phyloP scores from a whole-genome alignment of 2,329 filamentous ascomycete genomes.

The Stemphylium beticola region DNA sequence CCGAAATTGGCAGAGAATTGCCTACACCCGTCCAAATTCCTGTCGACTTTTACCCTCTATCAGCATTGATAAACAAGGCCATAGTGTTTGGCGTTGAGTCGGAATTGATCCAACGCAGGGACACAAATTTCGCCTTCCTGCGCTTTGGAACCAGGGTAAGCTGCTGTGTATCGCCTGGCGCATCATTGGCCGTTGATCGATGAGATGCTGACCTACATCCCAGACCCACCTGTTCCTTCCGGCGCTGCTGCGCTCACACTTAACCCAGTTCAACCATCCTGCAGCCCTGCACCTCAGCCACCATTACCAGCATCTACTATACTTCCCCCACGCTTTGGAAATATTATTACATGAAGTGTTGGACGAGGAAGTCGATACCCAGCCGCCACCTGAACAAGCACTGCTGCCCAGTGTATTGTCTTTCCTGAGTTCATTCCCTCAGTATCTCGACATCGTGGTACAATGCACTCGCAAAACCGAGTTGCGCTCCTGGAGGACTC shows the following conservation, averaged over 20 bases:
- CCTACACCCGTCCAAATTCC: slow-evolving; percentile 77
- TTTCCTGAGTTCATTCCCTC: slow-evolving; percentile 64
- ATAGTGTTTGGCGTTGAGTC: slow-evolving; percentile 90
- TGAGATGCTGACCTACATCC: slow-evolving; percentile 25
- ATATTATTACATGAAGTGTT: slow-evolving; percentile 90
- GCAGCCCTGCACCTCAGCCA: slow-evolving; percentile 82
- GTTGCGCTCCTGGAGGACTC: slow-evolving; percentile 89
- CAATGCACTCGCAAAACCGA: slow-evolving; percentile 98
- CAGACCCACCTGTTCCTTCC: slow-evolving; percentile 93
- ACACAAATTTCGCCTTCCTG: slow-evolving; percentile 89
- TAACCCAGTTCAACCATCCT: slow-evolving; percentile 76
- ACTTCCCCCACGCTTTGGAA: slow-evolving; percentile 92
- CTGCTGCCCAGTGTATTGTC: slow-evolving; percentile 60
- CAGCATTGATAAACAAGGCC: slow-evolving; percentile 84
- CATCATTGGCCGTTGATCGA: slow-evolving; percentile 10
- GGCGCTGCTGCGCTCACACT: slow-evolving; percentile 79
- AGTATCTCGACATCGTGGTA: slow-evolving; percentile 93
- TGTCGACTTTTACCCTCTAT: slow-evolving; percentile 95
- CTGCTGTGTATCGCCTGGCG: slow-evolving; percentile 6
- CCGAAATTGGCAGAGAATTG: slow-evolving; percentile 71
- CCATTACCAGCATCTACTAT: slow-evolving; percentile 84
- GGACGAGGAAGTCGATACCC: slow-evolving; percentile 88
- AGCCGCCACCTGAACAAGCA: slow-evolving; percentile 54
- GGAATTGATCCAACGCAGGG: slow-evolving; percentile 89
- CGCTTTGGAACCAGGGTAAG: slow-evolving; percentile 85